These are phyloP conservation scores for Leishmania amazonensis DNA, from an alignment of 208 protist genomes.

Conservation along the genomic window DNA sequence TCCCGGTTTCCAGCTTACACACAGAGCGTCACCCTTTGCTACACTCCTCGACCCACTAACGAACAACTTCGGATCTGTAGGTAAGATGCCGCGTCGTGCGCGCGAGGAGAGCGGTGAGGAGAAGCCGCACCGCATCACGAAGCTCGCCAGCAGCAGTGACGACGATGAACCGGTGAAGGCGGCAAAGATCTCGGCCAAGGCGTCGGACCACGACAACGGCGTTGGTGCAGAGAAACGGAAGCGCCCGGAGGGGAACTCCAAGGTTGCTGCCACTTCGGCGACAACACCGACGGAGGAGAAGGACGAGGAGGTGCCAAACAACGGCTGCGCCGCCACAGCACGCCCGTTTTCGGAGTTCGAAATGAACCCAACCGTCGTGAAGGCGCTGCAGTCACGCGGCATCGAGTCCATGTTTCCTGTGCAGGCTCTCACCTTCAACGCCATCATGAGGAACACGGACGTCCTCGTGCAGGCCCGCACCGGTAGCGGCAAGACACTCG, in stretches of 20 bases:
- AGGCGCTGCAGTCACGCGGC: slow-evolving; percentile 71
- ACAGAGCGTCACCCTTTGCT: background rate
- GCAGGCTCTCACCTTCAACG: slow-evolving; percentile 92
- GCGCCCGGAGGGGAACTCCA: slow-evolving; percentile 18
- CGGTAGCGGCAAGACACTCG: slow-evolving; percentile 95
- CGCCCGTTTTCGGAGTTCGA: slow-evolving; percentile 87
- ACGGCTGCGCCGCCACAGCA: slow-evolving; percentile 57
- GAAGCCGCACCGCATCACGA: slow-evolving; percentile 26
- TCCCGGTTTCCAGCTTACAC: background rate
- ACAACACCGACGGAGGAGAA: slow-evolving; percentile 2
- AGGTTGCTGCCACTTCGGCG: background rate
- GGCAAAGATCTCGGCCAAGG: slow-evolving; percentile 20
- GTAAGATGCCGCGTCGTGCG: slow-evolving; percentile 21
- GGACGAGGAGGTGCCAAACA: slow-evolving; percentile 60
- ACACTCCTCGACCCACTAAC: background rate
- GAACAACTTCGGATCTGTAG: background rate
- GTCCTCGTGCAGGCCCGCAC: slow-evolving; percentile 92
- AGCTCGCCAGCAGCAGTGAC: slow-evolving; percentile 36
- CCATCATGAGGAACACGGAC: slow-evolving; percentile 91
- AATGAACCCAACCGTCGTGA: slow-evolving; percentile 66
- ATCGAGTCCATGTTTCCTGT: slow-evolving; percentile 93
- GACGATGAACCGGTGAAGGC: slow-evolving; percentile 44
- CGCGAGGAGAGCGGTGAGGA: slow-evolving; percentile 38
- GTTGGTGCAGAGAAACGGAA: slow-evolving; percentile 14
- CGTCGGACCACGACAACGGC: background rate